phyloP scores from a whole-genome alignment of 2,329 filamentous ascomycete species.

The Leptographium wingfieldii region DNA sequence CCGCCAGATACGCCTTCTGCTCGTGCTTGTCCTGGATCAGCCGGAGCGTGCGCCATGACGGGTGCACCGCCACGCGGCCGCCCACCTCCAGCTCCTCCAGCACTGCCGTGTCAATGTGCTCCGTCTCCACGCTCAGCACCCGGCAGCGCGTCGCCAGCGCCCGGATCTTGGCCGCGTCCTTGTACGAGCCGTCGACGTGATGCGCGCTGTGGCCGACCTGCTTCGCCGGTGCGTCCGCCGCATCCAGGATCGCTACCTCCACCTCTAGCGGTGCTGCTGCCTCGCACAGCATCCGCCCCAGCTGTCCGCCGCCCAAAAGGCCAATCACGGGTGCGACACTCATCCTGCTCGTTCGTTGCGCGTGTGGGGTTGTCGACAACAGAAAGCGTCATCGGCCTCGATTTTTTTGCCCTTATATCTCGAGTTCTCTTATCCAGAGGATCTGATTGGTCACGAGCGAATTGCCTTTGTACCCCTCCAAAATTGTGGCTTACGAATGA shows the following conservation, averaged over 20 bases:
- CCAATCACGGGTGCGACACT: conserved; percentile 23
- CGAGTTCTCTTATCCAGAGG: no score
- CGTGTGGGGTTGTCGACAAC: not conserved
- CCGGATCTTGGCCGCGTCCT: conserved; percentile 64
- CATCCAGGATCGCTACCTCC: conserved; percentile 67
- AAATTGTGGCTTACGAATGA: no score
- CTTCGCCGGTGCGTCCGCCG: conserved; percentile 65
- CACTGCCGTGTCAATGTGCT: conserved; percentile 85
- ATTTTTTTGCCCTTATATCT: not conserved
- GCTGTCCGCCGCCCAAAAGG: conserved; percentile 52
- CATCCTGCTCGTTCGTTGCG: not conserved
- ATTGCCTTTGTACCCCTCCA: no score
- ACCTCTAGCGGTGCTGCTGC: conserved; percentile 65
- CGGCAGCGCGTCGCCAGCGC: conserved; percentile 67
- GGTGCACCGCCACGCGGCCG: conserved; percentile 52
- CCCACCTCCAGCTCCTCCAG: conserved; percentile 60
- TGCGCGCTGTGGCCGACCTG: conserved; percentile 56
- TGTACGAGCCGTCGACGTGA: conserved; percentile 81
- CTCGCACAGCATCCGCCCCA: conserved; percentile 90
- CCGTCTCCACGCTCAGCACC: conserved; percentile 84
- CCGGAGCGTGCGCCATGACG: conserved; percentile 74
- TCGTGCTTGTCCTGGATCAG: conserved; percentile 88
- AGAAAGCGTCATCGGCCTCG: not conserved
- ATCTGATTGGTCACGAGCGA: not conserved
- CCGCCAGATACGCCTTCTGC: conserved; percentile 70